Evolutionary conservation across 495 filamentous ascomycete species (phyloP).

Genomic region (Penicillium longicatenatum): DNA sequence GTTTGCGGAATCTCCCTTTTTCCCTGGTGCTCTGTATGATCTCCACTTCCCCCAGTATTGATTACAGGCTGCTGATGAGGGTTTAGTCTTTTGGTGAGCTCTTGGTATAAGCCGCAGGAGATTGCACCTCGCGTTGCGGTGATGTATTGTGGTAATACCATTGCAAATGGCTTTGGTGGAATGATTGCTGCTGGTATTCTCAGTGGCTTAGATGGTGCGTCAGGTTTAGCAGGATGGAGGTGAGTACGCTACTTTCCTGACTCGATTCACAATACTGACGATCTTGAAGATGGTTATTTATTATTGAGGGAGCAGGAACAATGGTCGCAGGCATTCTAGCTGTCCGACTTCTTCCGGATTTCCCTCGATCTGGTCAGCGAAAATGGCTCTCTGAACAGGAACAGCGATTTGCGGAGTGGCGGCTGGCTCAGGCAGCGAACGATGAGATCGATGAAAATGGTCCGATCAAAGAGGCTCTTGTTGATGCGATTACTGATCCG

Average conservation of each 20-base stretch:
- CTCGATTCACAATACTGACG: neutral
- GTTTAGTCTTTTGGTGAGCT: slow-evolving; percentile 20
- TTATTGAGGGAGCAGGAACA: slow-evolving; percentile 25
- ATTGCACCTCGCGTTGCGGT: slow-evolving; percentile 26
- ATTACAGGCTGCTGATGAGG: neutral
- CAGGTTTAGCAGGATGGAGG: slow-evolving; percentile 24
- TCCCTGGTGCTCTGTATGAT: slow-evolving; percentile 42
- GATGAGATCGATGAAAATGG: slow-evolving; percentile 24
- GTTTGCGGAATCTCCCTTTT: slow-evolving; percentile 51
- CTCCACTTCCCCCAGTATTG: slow-evolving; percentile 14
- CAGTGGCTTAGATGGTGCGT: slow-evolving; percentile 18
- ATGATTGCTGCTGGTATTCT: slow-evolving; percentile 23
- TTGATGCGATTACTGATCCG: slow-evolving; percentile 26
- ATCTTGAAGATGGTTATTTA: slow-evolving; percentile 20
- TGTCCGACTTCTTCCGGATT: slow-evolving; percentile 24
- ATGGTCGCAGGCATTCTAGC: slow-evolving; percentile 24
- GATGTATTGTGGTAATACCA: slow-evolving; percentile 25
- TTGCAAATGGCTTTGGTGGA: slow-evolving; percentile 30
- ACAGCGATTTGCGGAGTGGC: slow-evolving; percentile 21
- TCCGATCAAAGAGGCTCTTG: slow-evolving; percentile 20
- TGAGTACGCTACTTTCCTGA: neutral
- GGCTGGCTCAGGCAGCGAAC: slow-evolving; percentile 13
- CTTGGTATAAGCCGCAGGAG: slow-evolving; percentile 28
- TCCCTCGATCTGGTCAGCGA: slow-evolving; percentile 21
- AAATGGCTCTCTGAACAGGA: slow-evolving; percentile 26